Evolutionary conservation across 441 rosid species (phyloP).

Genomic region (Aleurites moluccanus): DNA sequence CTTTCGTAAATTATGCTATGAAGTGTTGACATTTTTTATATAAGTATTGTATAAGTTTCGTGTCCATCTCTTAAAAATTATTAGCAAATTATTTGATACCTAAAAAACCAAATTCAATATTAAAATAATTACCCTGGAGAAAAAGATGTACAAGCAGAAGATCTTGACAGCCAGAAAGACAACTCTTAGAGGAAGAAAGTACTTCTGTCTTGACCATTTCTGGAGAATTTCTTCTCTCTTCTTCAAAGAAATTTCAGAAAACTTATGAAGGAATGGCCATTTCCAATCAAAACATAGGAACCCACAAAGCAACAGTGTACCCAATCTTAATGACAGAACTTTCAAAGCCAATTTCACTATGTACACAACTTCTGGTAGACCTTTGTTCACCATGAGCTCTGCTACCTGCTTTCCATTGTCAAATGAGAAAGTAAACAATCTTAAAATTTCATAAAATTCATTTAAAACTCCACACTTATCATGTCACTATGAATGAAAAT

Average conservation of each 20-base stretch:
- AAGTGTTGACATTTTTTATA: too few relatives aligned
- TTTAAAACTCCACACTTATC: background rate
- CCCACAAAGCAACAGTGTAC: slow-evolving; percentile 76
- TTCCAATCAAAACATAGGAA: slow-evolving; percentile 47
- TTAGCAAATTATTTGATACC: background rate
- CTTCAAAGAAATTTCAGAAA: slow-evolving; percentile 54
- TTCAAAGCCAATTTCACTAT: slow-evolving; percentile 43
- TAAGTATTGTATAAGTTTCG: too few relatives aligned
- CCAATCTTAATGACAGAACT: slow-evolving; percentile 64
- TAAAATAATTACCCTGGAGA: slow-evolving; percentile 50
- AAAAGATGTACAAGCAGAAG: slow-evolving; percentile 51
- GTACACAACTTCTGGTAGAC: slow-evolving; percentile 36
- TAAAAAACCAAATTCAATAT: background rate
- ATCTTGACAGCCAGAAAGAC: slow-evolving; percentile 51
- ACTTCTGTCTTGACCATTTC: slow-evolving; percentile 53
- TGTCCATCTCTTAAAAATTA: background rate
- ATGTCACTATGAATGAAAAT: too few relatives aligned
- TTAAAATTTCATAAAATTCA: background rate
- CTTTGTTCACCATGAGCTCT: slow-evolving; percentile 47
- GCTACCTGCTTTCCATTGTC: slow-evolving; percentile 51
- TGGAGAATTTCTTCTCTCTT: slow-evolving; percentile 53
- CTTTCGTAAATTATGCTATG: background rate
- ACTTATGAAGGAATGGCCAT: slow-evolving; percentile 76
- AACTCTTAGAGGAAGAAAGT: slow-evolving; percentile 45
- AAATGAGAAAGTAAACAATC: background rate